Percentiles rank a stretch among this genome's conserved stretches.
Conservation (phyloP, 2,329 filamentous ascomycete genomes). For the Trichoderma afroharzianum region DNA sequence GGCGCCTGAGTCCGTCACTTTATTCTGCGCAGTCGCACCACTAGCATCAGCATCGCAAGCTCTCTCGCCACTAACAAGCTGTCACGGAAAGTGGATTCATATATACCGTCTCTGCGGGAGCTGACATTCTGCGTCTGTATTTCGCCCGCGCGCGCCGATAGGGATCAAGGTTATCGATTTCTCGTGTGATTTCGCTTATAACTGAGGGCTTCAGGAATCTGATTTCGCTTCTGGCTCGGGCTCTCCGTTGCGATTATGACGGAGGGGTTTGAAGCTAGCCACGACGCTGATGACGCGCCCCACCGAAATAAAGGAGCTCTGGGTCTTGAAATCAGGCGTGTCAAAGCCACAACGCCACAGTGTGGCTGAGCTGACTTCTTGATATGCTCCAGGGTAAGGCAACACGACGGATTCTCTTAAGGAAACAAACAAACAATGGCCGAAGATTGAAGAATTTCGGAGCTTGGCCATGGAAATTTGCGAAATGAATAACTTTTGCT, state of each 20-base stretch:
- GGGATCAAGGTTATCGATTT: background rate
- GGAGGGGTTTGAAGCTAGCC: conserved; percentile 31
- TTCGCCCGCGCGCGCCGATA: background rate
- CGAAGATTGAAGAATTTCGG: background rate
- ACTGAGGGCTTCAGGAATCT: background rate
- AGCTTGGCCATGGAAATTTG: background rate
- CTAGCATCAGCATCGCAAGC: conserved; percentile 19
- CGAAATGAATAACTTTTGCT: background rate
- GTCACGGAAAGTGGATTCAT: conserved; percentile 19
- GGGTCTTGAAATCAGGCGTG: background rate
- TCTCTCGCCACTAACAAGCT: conserved; percentile 14
- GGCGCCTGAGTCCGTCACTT: conserved; percentile 40
- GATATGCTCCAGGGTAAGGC: background rate
- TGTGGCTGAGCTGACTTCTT: background rate
- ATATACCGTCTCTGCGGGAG: conserved; percentile 43
- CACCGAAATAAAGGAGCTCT: conserved; percentile 25
- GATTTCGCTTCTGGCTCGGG: conserved; percentile 13
- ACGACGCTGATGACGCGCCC: conserved; percentile 39
- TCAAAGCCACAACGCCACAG: background rate
- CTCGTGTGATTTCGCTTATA: conserved; percentile 19
- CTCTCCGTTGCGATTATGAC: conserved; percentile 17
- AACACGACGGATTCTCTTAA: background rate
- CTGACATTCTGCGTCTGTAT: conserved; percentile 37
- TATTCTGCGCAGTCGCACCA: conserved; percentile 7
- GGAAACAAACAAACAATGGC: background rate